Evolutionary conservation across 176 grass and related monocot species (phyloP).

Genomic region (Aegilops umbellulata): DNA sequence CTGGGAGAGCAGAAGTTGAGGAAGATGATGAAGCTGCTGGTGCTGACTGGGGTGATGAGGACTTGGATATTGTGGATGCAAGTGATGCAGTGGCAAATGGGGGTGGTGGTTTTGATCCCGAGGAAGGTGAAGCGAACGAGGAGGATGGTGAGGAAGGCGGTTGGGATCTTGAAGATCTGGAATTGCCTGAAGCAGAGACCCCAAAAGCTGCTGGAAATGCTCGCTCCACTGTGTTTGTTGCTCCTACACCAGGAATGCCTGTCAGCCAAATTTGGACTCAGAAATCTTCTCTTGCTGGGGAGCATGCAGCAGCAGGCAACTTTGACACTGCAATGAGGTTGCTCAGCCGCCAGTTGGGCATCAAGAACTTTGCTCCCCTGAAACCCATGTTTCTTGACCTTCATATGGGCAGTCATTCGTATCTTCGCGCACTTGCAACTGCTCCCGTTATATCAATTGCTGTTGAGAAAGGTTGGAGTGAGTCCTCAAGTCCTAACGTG

Average conservation of each 20-base stretch:
- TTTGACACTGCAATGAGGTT: slow-evolving; percentile 92
- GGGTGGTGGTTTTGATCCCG: slow-evolving; percentile 51
- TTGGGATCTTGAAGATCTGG: slow-evolving; percentile 97
- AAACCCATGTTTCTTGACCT: slow-evolving; percentile 82
- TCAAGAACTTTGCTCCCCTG: slow-evolving; percentile 85
- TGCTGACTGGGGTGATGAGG: slow-evolving; percentile 95
- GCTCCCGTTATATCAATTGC: slow-evolving; percentile 67
- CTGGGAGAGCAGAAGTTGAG: slow-evolving; percentile 59
- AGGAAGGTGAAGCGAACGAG: slow-evolving; percentile 65
- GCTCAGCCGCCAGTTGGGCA: slow-evolving; percentile 87
- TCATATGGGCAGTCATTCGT: slow-evolving; percentile 75
- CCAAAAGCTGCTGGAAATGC: slow-evolving; percentile 51
- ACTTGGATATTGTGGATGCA: slow-evolving; percentile 82
- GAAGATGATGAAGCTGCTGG: slow-evolving; percentile 75
- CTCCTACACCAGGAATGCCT: slow-evolving; percentile 84
- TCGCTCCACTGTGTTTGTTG: slow-evolving; percentile 60
- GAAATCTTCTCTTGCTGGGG: slow-evolving; percentile 95
- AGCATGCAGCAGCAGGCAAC: slow-evolving; percentile 90
- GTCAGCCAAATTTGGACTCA: slow-evolving; percentile 95
- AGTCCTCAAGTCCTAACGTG: slow-evolving; percentile 86
- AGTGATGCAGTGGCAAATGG: slow-evolving; percentile 65
- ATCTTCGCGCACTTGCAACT: slow-evolving; percentile 58
- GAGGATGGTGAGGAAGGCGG: slow-evolving; percentile 77
- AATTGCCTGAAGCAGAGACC: slow-evolving; percentile 78
- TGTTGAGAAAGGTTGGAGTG: slow-evolving; percentile 96